A percentile compares a stretch with the other conserved stretches of the same genome.
These are phyloP conservation scores for Auricularia auricula-judae DNA, from an alignment of 768 basidiomycete genomes.

Conservation along the genomic window DNA sequence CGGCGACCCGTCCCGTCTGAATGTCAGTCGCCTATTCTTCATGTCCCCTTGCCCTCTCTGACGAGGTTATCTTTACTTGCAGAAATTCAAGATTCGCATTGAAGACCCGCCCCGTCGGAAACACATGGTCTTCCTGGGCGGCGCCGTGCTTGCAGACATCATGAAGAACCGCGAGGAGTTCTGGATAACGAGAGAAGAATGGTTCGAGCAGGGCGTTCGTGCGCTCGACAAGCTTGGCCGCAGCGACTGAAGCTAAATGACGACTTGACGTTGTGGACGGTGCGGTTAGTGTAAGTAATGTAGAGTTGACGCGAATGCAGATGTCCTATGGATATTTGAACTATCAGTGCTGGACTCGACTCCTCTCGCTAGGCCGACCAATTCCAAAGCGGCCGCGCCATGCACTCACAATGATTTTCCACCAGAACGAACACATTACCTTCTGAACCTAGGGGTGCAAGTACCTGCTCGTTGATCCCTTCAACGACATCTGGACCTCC, in stretches of 20 bases:
- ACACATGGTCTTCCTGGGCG: conserved; percentile 99
- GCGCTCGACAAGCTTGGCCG: conserved; percentile 82
- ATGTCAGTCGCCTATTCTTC: conserved; percentile 43
- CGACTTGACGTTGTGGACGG: too few relatives aligned
- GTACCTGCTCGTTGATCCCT: too few relatives aligned
- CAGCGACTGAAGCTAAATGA: conserved; percentile 16
- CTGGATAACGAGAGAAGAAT: conserved; percentile 91
- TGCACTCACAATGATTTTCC: too few relatives aligned
- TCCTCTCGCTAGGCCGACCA: too few relatives aligned
- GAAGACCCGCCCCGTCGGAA: conserved; percentile 97
- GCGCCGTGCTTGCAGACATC: conserved; percentile 96
- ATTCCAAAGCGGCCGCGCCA: too few relatives aligned
- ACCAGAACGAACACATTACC: too few relatives aligned
- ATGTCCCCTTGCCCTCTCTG: neutral
- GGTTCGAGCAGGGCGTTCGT: conserved; percentile 80
- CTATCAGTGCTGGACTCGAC: conserved; percentile 4
- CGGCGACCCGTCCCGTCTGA: conserved; percentile 73
- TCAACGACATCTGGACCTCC: too few relatives aligned
- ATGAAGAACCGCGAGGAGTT: conserved; percentile 93
- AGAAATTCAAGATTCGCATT: conserved; percentile 99
- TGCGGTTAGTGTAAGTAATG: too few relatives aligned
- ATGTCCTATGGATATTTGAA: conserved; percentile 10
- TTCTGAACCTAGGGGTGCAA: too few relatives aligned
- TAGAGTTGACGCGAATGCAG: too few relatives aligned
- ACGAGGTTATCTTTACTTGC: neutral